These are phyloP conservation scores for Trichopus zeylanicus DNA, from an alignment of 116 monocot genomes.

Conservation along the genomic window DNA sequence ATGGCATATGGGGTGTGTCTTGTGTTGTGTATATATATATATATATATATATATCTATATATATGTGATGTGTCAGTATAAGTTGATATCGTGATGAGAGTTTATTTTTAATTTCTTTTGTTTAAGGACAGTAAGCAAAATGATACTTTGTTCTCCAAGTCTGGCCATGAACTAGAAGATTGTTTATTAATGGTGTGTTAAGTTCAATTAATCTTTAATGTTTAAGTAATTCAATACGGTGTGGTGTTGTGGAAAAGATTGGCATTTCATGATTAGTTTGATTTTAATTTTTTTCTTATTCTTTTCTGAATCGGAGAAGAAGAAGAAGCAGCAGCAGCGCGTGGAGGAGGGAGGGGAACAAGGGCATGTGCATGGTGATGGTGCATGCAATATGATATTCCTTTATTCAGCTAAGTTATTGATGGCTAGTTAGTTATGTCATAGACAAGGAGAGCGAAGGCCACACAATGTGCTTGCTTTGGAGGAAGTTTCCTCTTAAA, in stretches of 20 bases:
- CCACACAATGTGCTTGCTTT: not conserved
- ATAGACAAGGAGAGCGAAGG: not conserved
- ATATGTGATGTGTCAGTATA: constrained; percentile 14
- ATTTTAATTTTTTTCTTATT: not conserved
- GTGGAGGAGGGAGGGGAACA: too few species aligned
- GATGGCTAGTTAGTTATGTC: not conserved
- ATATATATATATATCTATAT: too few species aligned
- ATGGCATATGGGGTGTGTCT: constrained; percentile 15
- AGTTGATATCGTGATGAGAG: not conserved
- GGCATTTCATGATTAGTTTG: constrained; percentile 15
- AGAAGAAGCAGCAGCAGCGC: too few species aligned
- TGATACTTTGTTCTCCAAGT: constrained; percentile 7
- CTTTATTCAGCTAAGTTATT: not conserved
- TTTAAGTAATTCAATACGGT: not conserved
- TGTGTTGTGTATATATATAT: constrained; percentile 2
- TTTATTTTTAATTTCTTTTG: constrained; percentile 1
- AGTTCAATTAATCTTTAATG: not conserved
- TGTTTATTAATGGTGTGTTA: constrained; percentile 17
- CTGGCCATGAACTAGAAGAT: constrained; percentile 2
- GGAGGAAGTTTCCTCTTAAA: not conserved
- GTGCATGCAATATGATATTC: constrained; percentile 4
- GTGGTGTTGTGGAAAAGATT: not conserved
- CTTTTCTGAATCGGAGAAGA: not conserved
- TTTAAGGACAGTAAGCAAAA: constrained; percentile 16
- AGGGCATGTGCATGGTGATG: constrained; percentile 25